These are phyloP conservation scores for Euptelea pleiosperma DNA, from an alignment of 164 flowering plant genomes.

Conservation along the genomic window DNA sequence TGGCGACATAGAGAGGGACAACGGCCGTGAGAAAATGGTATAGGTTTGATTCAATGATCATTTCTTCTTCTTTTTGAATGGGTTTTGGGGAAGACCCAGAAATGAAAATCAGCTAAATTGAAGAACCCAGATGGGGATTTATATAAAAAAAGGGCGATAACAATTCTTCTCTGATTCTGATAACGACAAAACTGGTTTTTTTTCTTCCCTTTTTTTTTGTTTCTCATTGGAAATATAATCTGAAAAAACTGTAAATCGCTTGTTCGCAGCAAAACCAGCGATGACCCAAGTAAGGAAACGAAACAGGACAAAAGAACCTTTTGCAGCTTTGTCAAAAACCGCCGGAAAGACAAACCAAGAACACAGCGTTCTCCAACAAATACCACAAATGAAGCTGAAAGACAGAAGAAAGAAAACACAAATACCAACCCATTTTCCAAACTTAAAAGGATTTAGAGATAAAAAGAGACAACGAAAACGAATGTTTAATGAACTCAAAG, in stretches of 20 bases:
- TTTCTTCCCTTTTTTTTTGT: no score
- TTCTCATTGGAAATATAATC: no score
- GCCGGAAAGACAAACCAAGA: no score
- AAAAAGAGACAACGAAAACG: not conserved
- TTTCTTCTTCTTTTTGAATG: constrained; percentile 15
- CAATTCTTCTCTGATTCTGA: no score
- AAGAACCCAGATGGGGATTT: constrained; percentile 5
- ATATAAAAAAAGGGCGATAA: not conserved
- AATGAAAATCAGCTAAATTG: constrained; percentile 1
- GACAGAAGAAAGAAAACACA: not conserved
- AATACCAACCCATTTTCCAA: constrained; percentile 12
- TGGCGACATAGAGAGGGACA: constrained; percentile 90
- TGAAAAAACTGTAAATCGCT: not conserved
- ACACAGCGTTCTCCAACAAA: no score
- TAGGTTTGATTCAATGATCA: constrained; percentile 50
- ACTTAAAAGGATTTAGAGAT: no score
- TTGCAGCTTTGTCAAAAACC: no score
- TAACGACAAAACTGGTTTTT: not conserved
- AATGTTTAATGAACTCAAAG: not conserved
- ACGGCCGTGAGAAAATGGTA: constrained; percentile 75
- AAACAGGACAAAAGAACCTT: no score
- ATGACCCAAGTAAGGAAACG: not conserved
- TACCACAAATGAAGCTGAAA: not conserved
- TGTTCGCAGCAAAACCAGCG: not conserved
- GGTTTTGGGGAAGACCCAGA: constrained; percentile 11